Percentiles rank a stretch among this genome's conserved stretches.
These are phyloP conservation scores for Parasarocladium wereldwijsianum DNA, from an alignment of 2,329 filamentous ascomycete species.

Conservation along the genomic window DNA sequence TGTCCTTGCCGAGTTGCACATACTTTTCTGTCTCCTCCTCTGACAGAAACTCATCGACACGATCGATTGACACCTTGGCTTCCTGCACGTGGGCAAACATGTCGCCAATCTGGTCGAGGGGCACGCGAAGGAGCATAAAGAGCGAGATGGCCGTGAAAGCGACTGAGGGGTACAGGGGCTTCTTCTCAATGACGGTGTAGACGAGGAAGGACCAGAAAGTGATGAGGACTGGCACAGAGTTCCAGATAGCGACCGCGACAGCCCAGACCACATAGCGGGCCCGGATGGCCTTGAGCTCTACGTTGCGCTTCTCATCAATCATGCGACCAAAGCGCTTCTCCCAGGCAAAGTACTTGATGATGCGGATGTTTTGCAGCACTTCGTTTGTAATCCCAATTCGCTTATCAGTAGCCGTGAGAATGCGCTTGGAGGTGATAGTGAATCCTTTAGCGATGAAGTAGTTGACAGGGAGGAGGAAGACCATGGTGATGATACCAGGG, in stretches of 20 bases:
- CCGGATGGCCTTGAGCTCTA: conserved; percentile 65
- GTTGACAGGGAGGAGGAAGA: conserved; percentile 77
- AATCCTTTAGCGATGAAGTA: conserved; percentile 79
- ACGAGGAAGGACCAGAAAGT: conserved; percentile 93
- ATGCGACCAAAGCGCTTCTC: conserved; percentile 77
- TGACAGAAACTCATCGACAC: conserved; percentile 83
- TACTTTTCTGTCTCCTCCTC: conserved; percentile 98
- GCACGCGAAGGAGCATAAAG: conserved; percentile 85
- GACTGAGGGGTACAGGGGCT: conserved; percentile 77
- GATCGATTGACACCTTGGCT: conserved; percentile 90
- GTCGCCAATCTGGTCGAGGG: conserved; percentile 88
- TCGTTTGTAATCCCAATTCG: conserved; percentile 95
- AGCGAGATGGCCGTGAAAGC: conserved; percentile 94
- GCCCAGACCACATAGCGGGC: conserved; percentile 86
- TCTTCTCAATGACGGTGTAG: conserved; percentile 81
- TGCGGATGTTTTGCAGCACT: conserved; percentile 89
- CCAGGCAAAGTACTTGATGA: conserved; percentile 99
- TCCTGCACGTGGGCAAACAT: conserved; percentile 99
- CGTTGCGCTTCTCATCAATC: conserved; percentile 75
- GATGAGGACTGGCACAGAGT: conserved; percentile 85
- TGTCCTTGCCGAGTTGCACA: conserved; percentile 59
- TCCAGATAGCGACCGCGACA: conserved; percentile 85
- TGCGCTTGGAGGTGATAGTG: conserved; percentile 72
- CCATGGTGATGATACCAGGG: conserved; percentile 83
- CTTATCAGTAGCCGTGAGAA: conserved; percentile 86